Evolutionary conservation across 2,329 filamentous ascomycete species (phyloP), one percentile per base, ranked within the genome.

Genomic region (Grosmannia serpens): DNA sequence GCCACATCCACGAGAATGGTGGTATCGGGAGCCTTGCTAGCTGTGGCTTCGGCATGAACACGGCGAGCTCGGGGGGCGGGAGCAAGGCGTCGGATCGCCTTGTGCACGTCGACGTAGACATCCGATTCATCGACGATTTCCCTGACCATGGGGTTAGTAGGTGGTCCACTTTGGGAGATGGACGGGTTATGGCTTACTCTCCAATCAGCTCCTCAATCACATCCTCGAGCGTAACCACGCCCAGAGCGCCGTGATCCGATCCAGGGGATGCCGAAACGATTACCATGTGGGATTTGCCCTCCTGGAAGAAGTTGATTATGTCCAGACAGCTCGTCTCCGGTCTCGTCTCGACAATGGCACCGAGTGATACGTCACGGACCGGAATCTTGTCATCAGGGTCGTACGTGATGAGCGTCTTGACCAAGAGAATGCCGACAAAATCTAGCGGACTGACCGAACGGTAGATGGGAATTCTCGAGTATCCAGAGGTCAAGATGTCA

Each of bases 121-220:
- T 99, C 94, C 0, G 92, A 97, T 71, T 99, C 94, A 70, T 99
- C 94, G 62, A 99, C 95, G 64, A 97, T 99, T 79, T 99, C 94
- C 77, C 88, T 91, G 59, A n/a, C 41, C 11, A 41, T 9, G 24
- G n/a, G 22, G 49, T 53, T 11, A 51, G 60, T 31, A 35, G 33
- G 13, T 15, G 22, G 22, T 1, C 8, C n/a, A 49, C 20, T 49
- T 22, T n/a, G n/a, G n/a, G 15, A 15, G 26, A 11, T 1, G 31
- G 49, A 20, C 15, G 31, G 6, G 13, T 15, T 17, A 3, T 4
- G 7, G 61, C 88, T 72, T 77, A 92, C 87, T 99, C 94, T 76
- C 94, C 94, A 71, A 99, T 99, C 31, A 99, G 77, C 72, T 99
- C 94, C 71, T 99, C 94, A 68, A 99, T 99, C 5, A 99, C 94